A percentile compares a stretch with the other conserved stretches of the same genome.
These are phyloP conservation scores for Kodamaea suecica DNA, from an alignment of 1,139 yeast species.

Conservation along the genomic window DNA sequence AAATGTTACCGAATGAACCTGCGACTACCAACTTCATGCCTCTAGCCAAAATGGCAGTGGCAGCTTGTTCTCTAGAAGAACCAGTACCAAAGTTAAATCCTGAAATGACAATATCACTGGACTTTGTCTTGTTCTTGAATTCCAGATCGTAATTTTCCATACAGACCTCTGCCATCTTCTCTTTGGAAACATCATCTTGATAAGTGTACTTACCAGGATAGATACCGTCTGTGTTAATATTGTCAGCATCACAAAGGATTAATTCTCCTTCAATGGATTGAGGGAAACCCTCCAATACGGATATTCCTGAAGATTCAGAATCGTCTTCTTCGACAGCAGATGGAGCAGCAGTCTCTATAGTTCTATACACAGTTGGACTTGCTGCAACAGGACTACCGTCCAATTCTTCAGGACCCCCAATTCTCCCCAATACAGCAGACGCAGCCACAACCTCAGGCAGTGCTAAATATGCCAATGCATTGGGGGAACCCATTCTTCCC, in stretches of 20 bases:
- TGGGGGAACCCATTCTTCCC: conserved; percentile 98
- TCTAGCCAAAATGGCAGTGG: conserved; percentile 91
- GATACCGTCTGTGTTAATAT: conserved; percentile 96
- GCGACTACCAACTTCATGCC: conserved; percentile 92
- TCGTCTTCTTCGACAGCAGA: conserved; percentile 28
- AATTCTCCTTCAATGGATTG: conserved; percentile 83
- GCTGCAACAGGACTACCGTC: conserved; percentile 52
- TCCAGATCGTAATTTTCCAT: conserved; percentile 98
- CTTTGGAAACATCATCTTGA: conserved; percentile 92
- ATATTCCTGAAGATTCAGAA: conserved; percentile 27
- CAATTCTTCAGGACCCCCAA: conserved; percentile 89
- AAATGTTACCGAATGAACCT: conserved; percentile 96
- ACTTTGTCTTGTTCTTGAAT: conserved; percentile 71
- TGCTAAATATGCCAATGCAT: conserved; percentile 92
- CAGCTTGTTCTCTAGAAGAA: conserved; percentile 99
- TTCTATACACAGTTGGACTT: conserved; percentile 46
- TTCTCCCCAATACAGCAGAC: conserved; percentile 88
- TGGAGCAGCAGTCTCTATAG: conserved; percentile 34
- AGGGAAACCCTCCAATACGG: conserved; percentile 86
- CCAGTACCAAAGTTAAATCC: conserved; percentile 98
- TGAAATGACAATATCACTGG: conserved; percentile 85
- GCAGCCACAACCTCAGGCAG: conserved; percentile 99
- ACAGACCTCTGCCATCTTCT: conserved; percentile 97
- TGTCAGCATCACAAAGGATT: conserved; percentile 94
- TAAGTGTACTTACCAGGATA: conserved; percentile 98